Evolutionary conservation across 73 alveolate genomes (phyloP), one percentile per base, ranked within the genome.

Genomic region (Paramecium sonneborni): DNA sequence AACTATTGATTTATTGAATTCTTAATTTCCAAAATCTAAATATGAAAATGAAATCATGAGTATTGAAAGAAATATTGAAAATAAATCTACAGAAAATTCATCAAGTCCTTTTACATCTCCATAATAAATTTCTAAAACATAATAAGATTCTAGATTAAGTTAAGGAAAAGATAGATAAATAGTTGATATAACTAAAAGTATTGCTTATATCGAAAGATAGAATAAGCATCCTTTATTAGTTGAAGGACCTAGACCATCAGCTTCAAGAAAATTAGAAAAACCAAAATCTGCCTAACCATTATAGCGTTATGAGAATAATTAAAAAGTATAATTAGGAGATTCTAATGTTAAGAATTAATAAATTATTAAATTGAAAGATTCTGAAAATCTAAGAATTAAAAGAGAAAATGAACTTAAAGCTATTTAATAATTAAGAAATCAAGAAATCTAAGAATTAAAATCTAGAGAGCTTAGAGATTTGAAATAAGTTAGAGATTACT

Each of bases 1-100:
- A 79, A 79, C 44, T 23, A 12, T 23, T 1, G 46, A 79, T 79
- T 79, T 41, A 44, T 34, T 79, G 2, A 79, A 38, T 12, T 28
- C n/a, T 34, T 10, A 79, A 79, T 79, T 79, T 23, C 90, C 90
- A 79, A 43, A 52, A 52, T 52, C 68, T 52, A 52, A 52, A 52
- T 52, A 52, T 30, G 32, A 52, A 18, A 52, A 52, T 79, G 43
- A 37, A 38, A 11, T 37, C 35, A 76, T 76, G 88, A 76, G 69
- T 10, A 11, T 57, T 32, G 88, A 20, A 2, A 37, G 44, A n/a
- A 39, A 26, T 3, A 39, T 41, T 9, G 55, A 79, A 20, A 39
- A 79, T 41, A 79, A 39, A 41, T 43, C 76, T 0, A 79, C 90
- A 20, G 76, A 79, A 43, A 38, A 79, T 79, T 79, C 74, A 18